These are phyloP conservation scores for Omphalotus olearius DNA, from an alignment of 1,284 basidiomycete genomes.

Conservation along the genomic window DNA sequence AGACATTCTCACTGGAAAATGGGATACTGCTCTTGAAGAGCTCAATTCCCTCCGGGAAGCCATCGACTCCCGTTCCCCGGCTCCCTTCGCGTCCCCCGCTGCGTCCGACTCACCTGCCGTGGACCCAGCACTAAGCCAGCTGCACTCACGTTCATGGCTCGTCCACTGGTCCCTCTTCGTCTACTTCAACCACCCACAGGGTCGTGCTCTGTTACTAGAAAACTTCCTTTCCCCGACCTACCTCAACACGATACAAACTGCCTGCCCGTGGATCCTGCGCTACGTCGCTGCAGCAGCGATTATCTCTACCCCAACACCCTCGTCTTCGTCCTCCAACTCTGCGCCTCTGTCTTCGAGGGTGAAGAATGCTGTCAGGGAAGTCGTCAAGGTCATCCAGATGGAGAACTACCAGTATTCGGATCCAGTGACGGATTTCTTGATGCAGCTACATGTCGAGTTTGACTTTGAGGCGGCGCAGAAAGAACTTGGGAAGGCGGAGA, in stretches of 20 bases:
- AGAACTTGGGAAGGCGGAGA: constrained; percentile 66
- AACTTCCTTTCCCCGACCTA: constrained; percentile 95
- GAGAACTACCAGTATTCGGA: constrained; percentile 96
- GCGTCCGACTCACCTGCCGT: constrained; percentile 33
- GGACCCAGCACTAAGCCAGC: constrained; percentile 66
- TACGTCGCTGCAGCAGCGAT: constrained; percentile 94
- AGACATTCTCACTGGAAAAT: constrained; percentile 92
- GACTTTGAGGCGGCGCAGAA: constrained; percentile 83
- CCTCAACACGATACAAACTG: constrained; percentile 97
- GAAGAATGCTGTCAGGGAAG: constrained; percentile 81
- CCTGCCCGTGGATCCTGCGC: constrained; percentile 92
- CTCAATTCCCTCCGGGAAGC: constrained; percentile 90
- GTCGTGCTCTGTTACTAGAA: constrained; percentile 91
- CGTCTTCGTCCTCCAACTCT: constrained; percentile 27
- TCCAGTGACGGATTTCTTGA: constrained; percentile 90
- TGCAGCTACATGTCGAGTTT: constrained; percentile 91
- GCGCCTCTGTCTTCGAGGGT: constrained; percentile 61
- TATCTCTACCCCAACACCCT: constrained; percentile 59
- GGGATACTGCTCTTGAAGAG: constrained; percentile 92
- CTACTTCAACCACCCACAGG: constrained; percentile 95
- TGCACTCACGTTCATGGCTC: constrained; percentile 96
- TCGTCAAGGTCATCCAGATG: constrained; percentile 87
- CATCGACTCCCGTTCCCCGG: constrained; percentile 75
- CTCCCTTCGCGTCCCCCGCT: constrained; percentile 43
- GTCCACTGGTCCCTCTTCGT: constrained; percentile 98